These are phyloP conservation scores for Zasmidium angulare DNA, from an alignment of 2,329 filamentous ascomycete genomes.

Conservation along the genomic window DNA sequence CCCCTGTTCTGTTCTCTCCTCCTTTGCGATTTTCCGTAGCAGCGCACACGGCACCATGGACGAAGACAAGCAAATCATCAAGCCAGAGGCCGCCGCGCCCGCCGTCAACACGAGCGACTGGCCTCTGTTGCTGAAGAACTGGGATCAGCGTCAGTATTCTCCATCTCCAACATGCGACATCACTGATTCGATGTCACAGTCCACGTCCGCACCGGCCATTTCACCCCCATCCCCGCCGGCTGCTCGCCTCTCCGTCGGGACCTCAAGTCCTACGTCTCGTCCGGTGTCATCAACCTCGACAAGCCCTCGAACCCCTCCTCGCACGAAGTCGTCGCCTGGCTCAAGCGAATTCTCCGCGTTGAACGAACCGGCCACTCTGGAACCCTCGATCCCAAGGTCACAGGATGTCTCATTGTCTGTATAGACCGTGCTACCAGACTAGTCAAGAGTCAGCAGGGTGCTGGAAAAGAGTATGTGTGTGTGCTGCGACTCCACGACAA, in stretches of 20 bases:
- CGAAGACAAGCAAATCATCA: slow-evolving; percentile 80
- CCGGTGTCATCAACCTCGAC: slow-evolving; percentile 97
- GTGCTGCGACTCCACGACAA: slow-evolving; percentile 95
- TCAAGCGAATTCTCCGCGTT: slow-evolving; percentile 92
- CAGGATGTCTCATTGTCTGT: slow-evolving; percentile 89
- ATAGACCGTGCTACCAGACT: slow-evolving; percentile 95
- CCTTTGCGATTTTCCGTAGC: no score
- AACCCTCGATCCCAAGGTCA: slow-evolving; percentile 97
- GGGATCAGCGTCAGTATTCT: slow-evolving; percentile 69
- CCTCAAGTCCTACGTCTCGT: slow-evolving; percentile 94
- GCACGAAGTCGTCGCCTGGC: slow-evolving; percentile 98
- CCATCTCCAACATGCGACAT: no score
- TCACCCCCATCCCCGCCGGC: slow-evolving; percentile 92
- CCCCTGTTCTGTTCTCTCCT: background rate
- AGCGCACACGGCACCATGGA: slow-evolving; percentile 11
- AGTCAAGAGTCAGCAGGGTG: slow-evolving; percentile 98
- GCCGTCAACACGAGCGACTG: slow-evolving; percentile 82
- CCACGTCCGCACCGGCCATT: slow-evolving; percentile 90
- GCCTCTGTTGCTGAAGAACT: slow-evolving; percentile 95
- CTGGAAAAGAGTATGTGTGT: slow-evolving; percentile 98
- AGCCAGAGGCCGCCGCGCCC: slow-evolving; percentile 80
- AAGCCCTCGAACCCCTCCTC: slow-evolving; percentile 97
- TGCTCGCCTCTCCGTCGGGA: slow-evolving; percentile 90
- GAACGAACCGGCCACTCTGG: slow-evolving; percentile 99
- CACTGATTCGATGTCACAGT: slow-evolving; percentile 53